phyloP scores from a whole-genome alignment of 202 grass and related monocot genomes.

The Digitaria exilis region DNA sequence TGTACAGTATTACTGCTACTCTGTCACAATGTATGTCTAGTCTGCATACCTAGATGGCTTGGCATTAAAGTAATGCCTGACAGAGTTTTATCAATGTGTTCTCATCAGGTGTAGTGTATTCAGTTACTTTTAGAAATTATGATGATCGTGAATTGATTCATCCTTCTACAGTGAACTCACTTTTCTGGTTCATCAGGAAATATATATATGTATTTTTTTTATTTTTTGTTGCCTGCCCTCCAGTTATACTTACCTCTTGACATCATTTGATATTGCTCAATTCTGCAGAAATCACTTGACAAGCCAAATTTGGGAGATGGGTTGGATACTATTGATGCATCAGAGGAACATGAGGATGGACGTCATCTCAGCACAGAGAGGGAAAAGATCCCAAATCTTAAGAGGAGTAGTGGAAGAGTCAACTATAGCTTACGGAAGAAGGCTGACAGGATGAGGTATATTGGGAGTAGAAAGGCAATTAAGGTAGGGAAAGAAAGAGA shows the following conservation, averaged over 20 bases:
- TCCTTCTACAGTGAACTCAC: conserved; percentile 7
- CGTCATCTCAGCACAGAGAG: conserved; percentile 9
- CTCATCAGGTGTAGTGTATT: background rate
- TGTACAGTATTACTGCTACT: background rate
- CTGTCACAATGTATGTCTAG: background rate
- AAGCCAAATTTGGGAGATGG: conserved; percentile 29
- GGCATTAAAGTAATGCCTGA: background rate
- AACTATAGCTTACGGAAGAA: conserved; percentile 31
- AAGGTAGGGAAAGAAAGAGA: conserved; percentile 35
- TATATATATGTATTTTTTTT: conserved; percentile 9
- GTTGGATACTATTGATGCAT: conserved; percentile 34
- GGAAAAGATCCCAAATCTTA: conserved; percentile 12
- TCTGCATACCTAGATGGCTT: background rate
- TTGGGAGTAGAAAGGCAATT: conserved; percentile 21
- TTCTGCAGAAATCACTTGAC: conserved; percentile 34
- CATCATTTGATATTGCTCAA: conserved; percentile 30
- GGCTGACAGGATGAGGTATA: conserved; percentile 19
- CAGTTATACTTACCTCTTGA: background rate
- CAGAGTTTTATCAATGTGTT: background rate
- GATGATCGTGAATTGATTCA: background rate
- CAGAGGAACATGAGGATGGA: conserved; percentile 32
- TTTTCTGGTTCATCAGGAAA: conserved; percentile 19
- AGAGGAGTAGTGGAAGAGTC: conserved; percentile 32
- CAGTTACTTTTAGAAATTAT: background rate
- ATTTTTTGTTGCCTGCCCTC: background rate